Evolutionary conservation across 2,329 filamentous ascomycete species (phyloP).

Genomic region (Spiromastix sp.): DNA sequence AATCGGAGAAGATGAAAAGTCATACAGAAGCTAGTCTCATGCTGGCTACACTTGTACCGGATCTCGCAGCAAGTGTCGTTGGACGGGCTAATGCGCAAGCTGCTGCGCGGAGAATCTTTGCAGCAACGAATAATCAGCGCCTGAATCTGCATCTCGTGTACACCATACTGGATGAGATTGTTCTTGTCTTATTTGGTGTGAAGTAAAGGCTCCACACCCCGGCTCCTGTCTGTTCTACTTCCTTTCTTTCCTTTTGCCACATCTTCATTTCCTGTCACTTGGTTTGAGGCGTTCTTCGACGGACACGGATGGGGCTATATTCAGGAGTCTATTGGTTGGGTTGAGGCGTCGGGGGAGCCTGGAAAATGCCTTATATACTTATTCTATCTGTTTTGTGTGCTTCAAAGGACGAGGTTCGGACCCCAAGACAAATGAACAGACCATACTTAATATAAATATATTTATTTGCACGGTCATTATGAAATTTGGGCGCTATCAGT

Average conservation of each 20-base stretch:
- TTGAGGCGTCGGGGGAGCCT: no score
- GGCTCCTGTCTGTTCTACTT: neutral
- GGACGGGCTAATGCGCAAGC: slow-evolving; percentile 84
- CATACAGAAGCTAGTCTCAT: slow-evolving; percentile 80
- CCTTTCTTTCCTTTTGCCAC: slow-evolving; percentile 1
- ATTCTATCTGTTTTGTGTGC: no score
- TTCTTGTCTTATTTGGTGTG: slow-evolving; percentile 51
- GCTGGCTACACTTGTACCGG: slow-evolving; percentile 79
- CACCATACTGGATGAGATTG: slow-evolving; percentile 60
- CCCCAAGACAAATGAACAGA: no score
- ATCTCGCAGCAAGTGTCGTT: slow-evolving; percentile 86
- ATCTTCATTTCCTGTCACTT: neutral
- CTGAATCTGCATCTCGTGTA: slow-evolving; percentile 69
- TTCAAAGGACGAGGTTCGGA: no score
- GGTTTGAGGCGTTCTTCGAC: no score
- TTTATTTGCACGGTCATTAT: no score
- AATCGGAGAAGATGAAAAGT: slow-evolving; percentile 66
- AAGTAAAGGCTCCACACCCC: slow-evolving; percentile 1
- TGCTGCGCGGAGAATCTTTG: slow-evolving; percentile 79
- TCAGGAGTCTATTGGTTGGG: no score
- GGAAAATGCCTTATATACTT: no score
- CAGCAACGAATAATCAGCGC: slow-evolving; percentile 79
- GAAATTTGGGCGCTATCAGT: no score
- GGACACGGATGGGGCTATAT: no score
- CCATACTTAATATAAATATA: no score